Conservation (phyloP, 768 basidiomycete genomes). For the Podaxis rugospora region DNA sequence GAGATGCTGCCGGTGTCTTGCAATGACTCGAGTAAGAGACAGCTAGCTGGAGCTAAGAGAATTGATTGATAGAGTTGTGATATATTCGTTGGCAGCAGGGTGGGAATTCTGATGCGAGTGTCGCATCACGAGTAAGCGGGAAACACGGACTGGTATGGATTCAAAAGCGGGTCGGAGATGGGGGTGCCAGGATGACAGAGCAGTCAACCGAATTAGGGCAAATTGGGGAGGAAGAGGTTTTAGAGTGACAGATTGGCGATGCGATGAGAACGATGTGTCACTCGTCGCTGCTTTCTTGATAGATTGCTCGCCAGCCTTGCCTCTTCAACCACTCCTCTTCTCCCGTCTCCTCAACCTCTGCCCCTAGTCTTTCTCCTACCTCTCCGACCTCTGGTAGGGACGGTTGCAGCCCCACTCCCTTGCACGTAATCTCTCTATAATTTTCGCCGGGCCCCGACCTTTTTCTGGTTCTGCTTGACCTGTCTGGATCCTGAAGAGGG, state of each 20-base stretch:
- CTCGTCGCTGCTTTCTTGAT: constrained; percentile 2
- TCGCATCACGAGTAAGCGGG: background rate
- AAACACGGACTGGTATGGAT: background rate
- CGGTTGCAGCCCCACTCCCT: background rate
- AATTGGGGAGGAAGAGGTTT: constrained; percentile 1
- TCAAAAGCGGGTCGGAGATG: background rate
- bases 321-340: background rate
- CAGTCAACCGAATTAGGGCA: background rate
- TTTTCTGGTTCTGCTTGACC: background rate
- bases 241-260: constrained; percentile 10
- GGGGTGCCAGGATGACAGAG: background rate
- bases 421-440: background rate
- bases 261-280: constrained; percentile 3
- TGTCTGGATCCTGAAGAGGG: background rate
- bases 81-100: background rate
- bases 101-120: background rate
- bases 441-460: background rate
- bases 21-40: too few relatives aligned
- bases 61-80: too few relatives aligned
- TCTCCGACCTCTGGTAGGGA: background rate
- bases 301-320: background rate
- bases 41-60: too few relatives aligned
- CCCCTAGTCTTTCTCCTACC: background rate
- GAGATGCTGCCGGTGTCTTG: too few relatives aligned
- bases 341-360: background rate